Conservation (phyloP, 345 rosid genomes). For the Eucalyptus polybractea region DNA sequence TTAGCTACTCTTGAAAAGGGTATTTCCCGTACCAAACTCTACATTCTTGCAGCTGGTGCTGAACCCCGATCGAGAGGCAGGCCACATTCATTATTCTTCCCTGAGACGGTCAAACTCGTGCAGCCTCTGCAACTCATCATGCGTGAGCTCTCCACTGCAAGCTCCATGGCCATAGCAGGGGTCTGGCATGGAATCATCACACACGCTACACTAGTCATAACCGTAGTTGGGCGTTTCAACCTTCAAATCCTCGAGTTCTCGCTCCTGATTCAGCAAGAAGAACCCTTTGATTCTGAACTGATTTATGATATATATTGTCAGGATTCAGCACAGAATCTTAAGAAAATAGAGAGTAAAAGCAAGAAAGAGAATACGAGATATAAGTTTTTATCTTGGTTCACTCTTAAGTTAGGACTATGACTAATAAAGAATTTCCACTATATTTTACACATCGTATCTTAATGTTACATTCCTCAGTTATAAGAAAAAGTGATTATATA, state of each 20-base stretch:
- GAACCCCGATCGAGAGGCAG: neutral
- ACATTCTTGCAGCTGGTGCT: no score
- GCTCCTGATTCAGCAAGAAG: no score
- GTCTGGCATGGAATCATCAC: neutral
- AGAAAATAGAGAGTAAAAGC: no score
- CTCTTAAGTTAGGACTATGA: rapidly evolving
- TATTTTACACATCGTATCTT: no score
- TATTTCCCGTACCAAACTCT: no score
- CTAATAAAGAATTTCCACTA: no score
- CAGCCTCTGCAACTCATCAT: neutral
- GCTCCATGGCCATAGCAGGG: neutral
- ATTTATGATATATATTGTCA: no score
- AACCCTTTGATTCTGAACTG: no score
- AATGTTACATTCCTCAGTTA: no score
- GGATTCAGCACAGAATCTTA: rapidly evolving
- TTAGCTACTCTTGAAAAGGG: no score
- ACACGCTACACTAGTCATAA: neutral
- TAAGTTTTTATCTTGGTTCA: no score
- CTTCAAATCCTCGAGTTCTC: neutral
- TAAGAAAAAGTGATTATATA: no score
- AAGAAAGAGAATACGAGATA: rapidly evolving
- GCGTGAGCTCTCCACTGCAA: neutral
- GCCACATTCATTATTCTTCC: neutral
- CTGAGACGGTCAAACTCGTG: neutral
- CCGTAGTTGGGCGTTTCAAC: neutral